A percentile compares a stretch with the other conserved stretches of the same genome.
Conservation (phyloP, 805 yeast species). For the Lachancea sp. region DNA sequence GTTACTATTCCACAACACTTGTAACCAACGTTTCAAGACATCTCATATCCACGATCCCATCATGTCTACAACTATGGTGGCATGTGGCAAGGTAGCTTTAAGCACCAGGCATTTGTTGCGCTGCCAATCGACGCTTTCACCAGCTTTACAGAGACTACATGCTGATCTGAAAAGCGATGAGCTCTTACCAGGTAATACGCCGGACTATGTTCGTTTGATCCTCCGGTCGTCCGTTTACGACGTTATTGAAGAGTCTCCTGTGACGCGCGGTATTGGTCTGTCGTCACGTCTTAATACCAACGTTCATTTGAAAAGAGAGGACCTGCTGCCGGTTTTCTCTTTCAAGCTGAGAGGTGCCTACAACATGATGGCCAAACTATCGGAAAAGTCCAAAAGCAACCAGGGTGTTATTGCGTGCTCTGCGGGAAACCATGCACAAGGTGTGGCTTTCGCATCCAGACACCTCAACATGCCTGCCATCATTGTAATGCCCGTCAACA, state of each 20-base stretch:
- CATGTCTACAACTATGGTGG: conserved; percentile 5
- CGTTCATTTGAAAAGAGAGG: conserved; percentile 83
- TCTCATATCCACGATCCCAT: neutral
- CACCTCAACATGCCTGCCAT: conserved; percentile 86
- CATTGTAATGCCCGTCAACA: conserved; percentile 96
- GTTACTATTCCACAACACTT: neutral
- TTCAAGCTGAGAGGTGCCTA: conserved; percentile 97
- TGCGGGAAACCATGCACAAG: conserved; percentile 99
- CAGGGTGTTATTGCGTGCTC: conserved; percentile 97
- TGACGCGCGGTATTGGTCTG: conserved; percentile 65
- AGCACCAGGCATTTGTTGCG: conserved; percentile 1
- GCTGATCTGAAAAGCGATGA: conserved; percentile 39
- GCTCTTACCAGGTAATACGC: conserved; percentile 54
- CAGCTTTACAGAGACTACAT: conserved; percentile 22
- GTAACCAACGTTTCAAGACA: neutral
- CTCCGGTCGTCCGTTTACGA: conserved; percentile 92
- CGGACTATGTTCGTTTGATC: conserved; percentile 90
- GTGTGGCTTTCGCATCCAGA: conserved; percentile 90
- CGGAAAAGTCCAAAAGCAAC: conserved; percentile 46
- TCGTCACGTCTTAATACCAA: conserved; percentile 71
- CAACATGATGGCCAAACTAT: conserved; percentile 88
- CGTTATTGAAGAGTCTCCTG: conserved; percentile 85
- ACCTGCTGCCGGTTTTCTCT: conserved; percentile 87
- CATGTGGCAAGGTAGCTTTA: neutral
- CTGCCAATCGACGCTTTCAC: neutral